These are phyloP conservation scores for Vanilla planifolia DNA, from an alignment of 106 monocot species.

Conservation along the genomic window DNA sequence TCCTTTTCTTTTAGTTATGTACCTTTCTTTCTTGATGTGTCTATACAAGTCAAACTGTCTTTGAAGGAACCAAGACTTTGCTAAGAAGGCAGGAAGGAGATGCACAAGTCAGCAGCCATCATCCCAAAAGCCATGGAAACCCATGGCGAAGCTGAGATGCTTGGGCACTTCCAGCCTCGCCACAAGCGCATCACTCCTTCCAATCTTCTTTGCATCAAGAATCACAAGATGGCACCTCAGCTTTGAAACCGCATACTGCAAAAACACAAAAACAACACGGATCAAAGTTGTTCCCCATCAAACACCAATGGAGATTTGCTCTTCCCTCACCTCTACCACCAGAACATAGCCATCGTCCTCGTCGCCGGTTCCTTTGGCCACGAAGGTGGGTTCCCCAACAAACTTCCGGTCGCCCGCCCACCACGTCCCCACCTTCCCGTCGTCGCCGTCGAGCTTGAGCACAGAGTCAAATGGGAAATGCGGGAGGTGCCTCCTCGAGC, in stretches of 20 bases:
- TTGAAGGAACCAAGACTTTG: too few relatives aligned
- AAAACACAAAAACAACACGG: neutral
- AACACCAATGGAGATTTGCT: neutral
- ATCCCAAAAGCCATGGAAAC: slow-evolving; percentile 91
- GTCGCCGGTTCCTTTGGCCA: slow-evolving; percentile 30
- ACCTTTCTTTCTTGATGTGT: too few relatives aligned
- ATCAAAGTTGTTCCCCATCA: neutral
- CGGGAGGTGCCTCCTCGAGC: slow-evolving; percentile 44
- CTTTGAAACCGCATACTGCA: slow-evolving; percentile 74
- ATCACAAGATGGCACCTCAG: slow-evolving; percentile 72
- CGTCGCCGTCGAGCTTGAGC: slow-evolving; percentile 34
- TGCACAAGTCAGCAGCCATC: too few relatives aligned
- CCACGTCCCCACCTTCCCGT: slow-evolving; percentile 48
- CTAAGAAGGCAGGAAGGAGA: too few relatives aligned
- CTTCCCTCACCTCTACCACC: slow-evolving; percentile 56
- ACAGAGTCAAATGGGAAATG: slow-evolving; percentile 81
- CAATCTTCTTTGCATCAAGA: slow-evolving; percentile 65
- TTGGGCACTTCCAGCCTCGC: slow-evolving; percentile 83
- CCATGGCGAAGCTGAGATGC: slow-evolving; percentile 67
- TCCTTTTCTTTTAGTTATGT: too few relatives aligned
- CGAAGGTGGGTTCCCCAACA: slow-evolving; percentile 78
- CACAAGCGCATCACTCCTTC: slow-evolving; percentile 39
- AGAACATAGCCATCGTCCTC: slow-evolving; percentile 82
- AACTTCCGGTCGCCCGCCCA: slow-evolving; percentile 44
- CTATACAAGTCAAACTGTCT: too few relatives aligned